Evolutionary conservation across 768 basidiomycete genomes (phyloP), one percentile per base, ranked within the genome.

Genomic region (Pleurotus platypus): DNA sequence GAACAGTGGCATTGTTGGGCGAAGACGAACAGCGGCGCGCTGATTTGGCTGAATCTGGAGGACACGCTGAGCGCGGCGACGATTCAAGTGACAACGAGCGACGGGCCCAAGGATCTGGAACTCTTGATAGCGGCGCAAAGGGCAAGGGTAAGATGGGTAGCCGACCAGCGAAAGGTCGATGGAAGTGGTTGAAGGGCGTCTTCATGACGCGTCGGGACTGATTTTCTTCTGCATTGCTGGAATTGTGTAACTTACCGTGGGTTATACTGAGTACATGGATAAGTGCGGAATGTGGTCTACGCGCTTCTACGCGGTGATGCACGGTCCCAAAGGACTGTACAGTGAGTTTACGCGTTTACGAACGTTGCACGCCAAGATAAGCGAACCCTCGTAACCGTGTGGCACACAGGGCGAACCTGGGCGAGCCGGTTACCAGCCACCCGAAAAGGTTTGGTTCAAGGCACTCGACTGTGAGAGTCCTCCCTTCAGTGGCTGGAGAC

Each of bases 101-200:
- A 3, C 37, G 13, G 22, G 20, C 5, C n/a, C 42, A 45, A 45
- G 42, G 15, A 16, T 45, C 42, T 16, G 42, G n/a, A 49, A 35
- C 30, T 35, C 30, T 8, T 35, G 30, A 35, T 35, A 16, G 22
- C 22, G 24, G 24, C n/a, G 50, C 8, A 4, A 53, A 53, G 15
- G 50, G 50, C 35, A 53, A 40, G 26, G 50, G n/a, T 27, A 18
- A n/a, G 6, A 8, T 15, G 13, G 22, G 27, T 7, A 35, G 18
- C 24, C 16, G 50, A 35, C 35, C 38, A 35, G 26, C 16, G 18
- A 53, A 40, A 15, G 38, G 50, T 11, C 15, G 50, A 37, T 53
- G 50, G 50, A 53, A 53, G 24, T 38, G 50, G 50, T n/a, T 53
- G 50, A 53, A 40, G 50, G 30, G 37, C 38, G 18, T 40, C 15